A percentile compares a stretch with the other conserved stretches of the same genome.
Evolutionary conservation across 1,284 basidiomycete genomes (phyloP).

Genomic region (Austroboletus novae-zelandiae): DNA sequence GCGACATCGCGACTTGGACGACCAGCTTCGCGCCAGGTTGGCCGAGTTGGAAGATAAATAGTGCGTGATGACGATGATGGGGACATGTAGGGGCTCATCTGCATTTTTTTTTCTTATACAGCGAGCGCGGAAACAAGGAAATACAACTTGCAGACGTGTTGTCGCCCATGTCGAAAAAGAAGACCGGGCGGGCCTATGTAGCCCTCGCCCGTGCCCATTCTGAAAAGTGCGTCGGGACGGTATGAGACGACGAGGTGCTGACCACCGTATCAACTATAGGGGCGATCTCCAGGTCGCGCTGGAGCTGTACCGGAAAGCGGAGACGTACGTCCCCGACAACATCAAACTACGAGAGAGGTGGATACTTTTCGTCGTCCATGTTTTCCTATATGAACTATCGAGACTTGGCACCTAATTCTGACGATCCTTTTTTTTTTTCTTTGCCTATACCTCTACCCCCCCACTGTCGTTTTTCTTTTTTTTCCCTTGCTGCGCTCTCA

Average conservation of each 20-base stretch:
- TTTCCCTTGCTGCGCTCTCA: neutral
- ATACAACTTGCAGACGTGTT: conserved; percentile 55
- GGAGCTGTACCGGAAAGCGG: conserved; percentile 72
- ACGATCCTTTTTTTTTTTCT: conserved; percentile 15
- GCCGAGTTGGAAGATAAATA: conserved; percentile 69
- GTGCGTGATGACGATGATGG: conserved; percentile 39
- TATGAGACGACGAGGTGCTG: neutral
- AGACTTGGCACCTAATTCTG: conserved; percentile 23
- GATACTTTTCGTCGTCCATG: conserved; percentile 60
- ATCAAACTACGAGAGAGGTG: conserved; percentile 79
- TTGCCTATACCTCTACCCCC: neutral
- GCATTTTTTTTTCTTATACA: conserved; percentile 23
- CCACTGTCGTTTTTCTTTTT: neutral
- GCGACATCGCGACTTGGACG: conserved; percentile 62
- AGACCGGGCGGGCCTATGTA: conserved; percentile 72
- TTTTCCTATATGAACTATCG: conserved; percentile 53
- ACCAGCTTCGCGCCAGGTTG: conserved; percentile 59
- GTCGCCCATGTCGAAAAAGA: conserved; percentile 71
- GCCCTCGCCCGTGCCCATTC: conserved; percentile 72
- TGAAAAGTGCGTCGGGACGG: conserved; percentile 53
- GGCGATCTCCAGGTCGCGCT: conserved; percentile 70
- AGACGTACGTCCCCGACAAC: conserved; percentile 75
- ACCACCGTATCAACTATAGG: conserved; percentile 35
- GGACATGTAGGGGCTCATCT: conserved; percentile 6
- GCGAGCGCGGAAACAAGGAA: conserved; percentile 60